Evolutionary conservation across 768 basidiomycete species (phyloP), one percentile per base, ranked within the genome.

Genomic region (Boletus huronensis): DNA sequence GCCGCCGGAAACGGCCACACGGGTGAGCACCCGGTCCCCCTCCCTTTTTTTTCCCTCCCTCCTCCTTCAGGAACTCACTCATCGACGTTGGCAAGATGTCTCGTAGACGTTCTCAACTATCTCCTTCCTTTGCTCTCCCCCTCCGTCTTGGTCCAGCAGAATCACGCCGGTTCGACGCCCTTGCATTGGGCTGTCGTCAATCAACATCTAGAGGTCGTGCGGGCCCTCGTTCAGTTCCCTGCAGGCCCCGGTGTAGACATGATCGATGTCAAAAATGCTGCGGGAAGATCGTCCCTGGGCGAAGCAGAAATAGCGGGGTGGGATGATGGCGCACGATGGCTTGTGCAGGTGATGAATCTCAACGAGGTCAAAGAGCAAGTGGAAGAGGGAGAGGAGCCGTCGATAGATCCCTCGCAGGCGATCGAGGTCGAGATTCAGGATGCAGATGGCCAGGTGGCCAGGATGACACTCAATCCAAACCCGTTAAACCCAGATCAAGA

Each of bases 111-210:
- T 10, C 79, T 97, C 42, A 77, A 85, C 44, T 85, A 83, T 63
- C 77, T 98, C 14, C 78, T 96, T 4, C 80, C 90, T 2, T 67
- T 83, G 50, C 17, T 70, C 77, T 3, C 67, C 34, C 7, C 35
- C 2, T 38, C 36, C 35, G 6, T 19, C 3, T 19, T 38, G n/a
- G 14, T 8, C 25, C 35, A 6, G 11, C 35, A 48, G 26, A 48
- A 97, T 65, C 69, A 68, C 28, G 78, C 89, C 0, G 79, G 83
- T 48, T 95, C 94, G 25, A 95, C 90, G 3, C 80, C 95, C 7
- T 72, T 97, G 6, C 95, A 98, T 65, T 97, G 94, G 94, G 93
- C 94, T 0, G 83, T 89, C 3, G 70, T 93, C 38, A 98, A 97
- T 69, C 75, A 79, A 3, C 94, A 95, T 61, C 80, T 96, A 3